phyloP scores from a whole-genome alignment of 1,284 basidiomycete species.

The Ceratobasidium papillatum region DNA sequence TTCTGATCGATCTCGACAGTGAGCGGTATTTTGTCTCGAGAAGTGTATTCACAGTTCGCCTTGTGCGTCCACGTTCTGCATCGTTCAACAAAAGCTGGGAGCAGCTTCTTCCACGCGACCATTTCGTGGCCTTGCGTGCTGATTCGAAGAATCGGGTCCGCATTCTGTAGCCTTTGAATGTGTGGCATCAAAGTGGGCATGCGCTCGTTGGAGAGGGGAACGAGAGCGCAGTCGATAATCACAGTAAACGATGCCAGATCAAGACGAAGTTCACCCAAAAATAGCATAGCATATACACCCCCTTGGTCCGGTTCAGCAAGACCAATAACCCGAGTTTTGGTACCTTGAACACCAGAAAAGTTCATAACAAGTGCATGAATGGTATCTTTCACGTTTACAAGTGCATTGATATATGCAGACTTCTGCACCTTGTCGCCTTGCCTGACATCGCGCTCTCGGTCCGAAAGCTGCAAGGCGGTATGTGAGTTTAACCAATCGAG shows the following conservation, averaged over 20 bases:
- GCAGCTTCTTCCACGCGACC: constrained; percentile 24
- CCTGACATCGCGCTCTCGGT: neutral
- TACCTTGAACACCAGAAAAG: neutral
- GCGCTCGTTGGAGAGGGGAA: constrained; percentile 9
- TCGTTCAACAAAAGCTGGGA: constrained; percentile 31
- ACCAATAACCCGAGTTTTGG: neutral
- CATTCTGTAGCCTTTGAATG: neutral
- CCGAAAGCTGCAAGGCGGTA: neutral
- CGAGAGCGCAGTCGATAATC: neutral
- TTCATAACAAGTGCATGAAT: constrained; percentile 6
- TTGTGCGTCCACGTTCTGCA: constrained; percentile 28
- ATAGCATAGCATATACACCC: constrained; percentile 10
- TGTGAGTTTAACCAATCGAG: constrained; percentile 8
- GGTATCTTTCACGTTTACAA: constrained; percentile 3
- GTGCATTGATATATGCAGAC: neutral
- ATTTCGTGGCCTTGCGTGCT: neutral
- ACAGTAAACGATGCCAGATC: constrained; percentile 18
- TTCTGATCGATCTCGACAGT: neutral
- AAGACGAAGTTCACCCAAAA: constrained; percentile 10
- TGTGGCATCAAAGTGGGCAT: neutral
- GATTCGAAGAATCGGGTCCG: neutral
- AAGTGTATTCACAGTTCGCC: constrained; percentile 4
- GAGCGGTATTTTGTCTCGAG: constrained; percentile 7
- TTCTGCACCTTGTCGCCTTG: neutral
- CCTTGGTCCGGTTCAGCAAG: neutral